phyloP scores from a whole-genome alignment of 306 rosid genomes.

The Mucuna pruriens region DNA sequence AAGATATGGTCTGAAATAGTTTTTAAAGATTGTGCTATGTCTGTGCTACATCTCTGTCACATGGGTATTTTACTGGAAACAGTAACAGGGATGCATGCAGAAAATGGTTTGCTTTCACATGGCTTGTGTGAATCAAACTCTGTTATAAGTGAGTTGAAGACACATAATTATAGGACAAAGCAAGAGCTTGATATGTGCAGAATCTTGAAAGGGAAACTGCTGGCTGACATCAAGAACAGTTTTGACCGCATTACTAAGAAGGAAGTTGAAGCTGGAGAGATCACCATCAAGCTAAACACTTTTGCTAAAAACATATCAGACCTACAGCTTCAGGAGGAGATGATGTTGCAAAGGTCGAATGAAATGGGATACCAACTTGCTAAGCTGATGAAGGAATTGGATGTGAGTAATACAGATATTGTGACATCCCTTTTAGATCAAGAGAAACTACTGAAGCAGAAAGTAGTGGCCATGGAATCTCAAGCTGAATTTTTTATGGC shows the following conservation, averaged over 20 bases:
- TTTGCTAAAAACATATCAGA: constrained; percentile 73
- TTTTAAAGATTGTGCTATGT: constrained; percentile 78
- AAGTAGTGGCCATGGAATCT: constrained; percentile 58
- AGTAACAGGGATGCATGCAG: constrained; percentile 85
- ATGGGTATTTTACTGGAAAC: constrained; percentile 86
- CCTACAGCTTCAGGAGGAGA: constrained; percentile 82
- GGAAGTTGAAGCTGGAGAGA: constrained; percentile 78
- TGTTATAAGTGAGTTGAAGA: constrained; percentile 71
- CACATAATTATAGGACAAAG: constrained; percentile 66
- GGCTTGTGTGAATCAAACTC: constrained; percentile 79
- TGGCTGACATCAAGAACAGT: constrained; percentile 77
- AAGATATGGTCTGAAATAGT: constrained; percentile 85
- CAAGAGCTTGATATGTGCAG: constrained; percentile 93
- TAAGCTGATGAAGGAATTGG: constrained; percentile 73
- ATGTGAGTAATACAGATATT: constrained; percentile 56
- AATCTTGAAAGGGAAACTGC: constrained; percentile 72
- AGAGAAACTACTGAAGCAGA: constrained; percentile 59
- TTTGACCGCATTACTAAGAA: constrained; percentile 76
- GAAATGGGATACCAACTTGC: constrained; percentile 83
- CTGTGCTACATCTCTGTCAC: constrained; percentile 90
- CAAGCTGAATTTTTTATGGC: constrained; percentile 62
- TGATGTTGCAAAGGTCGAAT: constrained; percentile 81
- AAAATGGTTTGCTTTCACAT: constrained; percentile 80
- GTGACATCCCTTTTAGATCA: constrained; percentile 63
- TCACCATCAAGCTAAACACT: constrained; percentile 59